These are phyloP conservation scores for Vinca minor DNA, from an alignment of 257 asterid genomes.

Conservation along the genomic window DNA sequence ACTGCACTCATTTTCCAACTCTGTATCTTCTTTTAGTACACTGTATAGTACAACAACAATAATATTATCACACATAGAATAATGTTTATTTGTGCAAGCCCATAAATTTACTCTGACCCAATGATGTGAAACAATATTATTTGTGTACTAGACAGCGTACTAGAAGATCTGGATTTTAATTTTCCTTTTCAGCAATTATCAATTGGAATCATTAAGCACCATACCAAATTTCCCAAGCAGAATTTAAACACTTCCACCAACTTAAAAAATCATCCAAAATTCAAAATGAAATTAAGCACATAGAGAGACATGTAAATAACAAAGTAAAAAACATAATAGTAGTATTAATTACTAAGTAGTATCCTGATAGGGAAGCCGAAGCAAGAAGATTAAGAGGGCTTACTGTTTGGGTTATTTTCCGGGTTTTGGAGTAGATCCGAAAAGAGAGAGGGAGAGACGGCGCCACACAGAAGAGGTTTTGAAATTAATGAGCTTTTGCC, in stretches of 20 bases:
- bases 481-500: conserved; percentile 36
- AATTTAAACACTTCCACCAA: not conserved
- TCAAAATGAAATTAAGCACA: not conserved
- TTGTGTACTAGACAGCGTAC: too few relatives aligned
- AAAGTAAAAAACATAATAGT: too few relatives aligned
- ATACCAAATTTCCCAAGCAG: not conserved
- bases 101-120: too few relatives aligned
- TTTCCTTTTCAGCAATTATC: not conserved
- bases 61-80: too few relatives aligned
- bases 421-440: conserved; percentile 41
- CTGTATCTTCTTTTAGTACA: too few relatives aligned
- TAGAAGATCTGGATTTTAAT: too few relatives aligned
- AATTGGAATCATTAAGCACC: not conserved
- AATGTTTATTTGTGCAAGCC: too few relatives aligned
- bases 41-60: too few relatives aligned
- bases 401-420: conserved; percentile 13
- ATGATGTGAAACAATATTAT: too few relatives aligned
- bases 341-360: not conserved
- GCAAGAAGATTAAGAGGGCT: not conserved
- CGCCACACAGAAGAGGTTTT: conserved; percentile 34
- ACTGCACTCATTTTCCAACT: not conserved
- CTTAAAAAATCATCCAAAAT: not conserved
- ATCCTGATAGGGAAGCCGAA: not conserved
- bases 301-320: not conserved
- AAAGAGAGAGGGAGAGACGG: too few relatives aligned